Conservation (phyloP, 192 early-diverging fungal genomes). For the Jimgerdemannia flammicorona region DNA sequence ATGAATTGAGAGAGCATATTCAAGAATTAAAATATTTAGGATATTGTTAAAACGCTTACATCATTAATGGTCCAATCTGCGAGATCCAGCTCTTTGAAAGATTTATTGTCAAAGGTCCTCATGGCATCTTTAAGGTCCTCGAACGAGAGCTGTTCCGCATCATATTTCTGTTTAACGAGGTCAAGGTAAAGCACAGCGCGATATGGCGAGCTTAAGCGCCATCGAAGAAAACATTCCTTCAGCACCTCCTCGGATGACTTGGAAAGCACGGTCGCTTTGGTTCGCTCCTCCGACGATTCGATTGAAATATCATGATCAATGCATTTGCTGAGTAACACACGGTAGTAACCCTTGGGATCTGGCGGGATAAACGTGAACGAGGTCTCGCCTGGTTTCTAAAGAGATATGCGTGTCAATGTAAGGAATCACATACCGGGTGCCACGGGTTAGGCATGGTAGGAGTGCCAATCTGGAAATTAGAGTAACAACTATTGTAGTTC, state of each 20-base stretch:
- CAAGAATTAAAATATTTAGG: no score
- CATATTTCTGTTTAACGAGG: constrained; percentile 37
- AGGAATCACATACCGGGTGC: neutral
- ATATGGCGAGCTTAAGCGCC: constrained; percentile 57
- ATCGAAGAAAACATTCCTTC: constrained; percentile 64
- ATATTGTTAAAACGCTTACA: constrained; percentile 22
- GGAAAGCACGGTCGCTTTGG: constrained; percentile 41
- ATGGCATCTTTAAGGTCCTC: constrained; percentile 34
- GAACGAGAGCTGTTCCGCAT: constrained; percentile 27
- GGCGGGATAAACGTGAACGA: constrained; percentile 49
- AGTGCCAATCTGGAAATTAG: constrained; percentile 9
- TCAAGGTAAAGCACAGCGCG: constrained; percentile 49
- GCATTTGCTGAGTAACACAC: constrained; percentile 54
- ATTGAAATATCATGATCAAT: constrained; percentile 51
- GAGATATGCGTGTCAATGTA: constrained; percentile 10
- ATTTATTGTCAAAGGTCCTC: constrained; percentile 4
- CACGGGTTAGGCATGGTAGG: constrained; percentile 16
- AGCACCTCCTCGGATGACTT: constrained; percentile 52
- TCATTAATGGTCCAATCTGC: constrained; percentile 53
- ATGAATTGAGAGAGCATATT: no score
- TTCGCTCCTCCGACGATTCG: constrained; percentile 30
- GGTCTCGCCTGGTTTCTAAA: constrained; percentile 16
- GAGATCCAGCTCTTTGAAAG: constrained; percentile 43
- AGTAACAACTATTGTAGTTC: no score
- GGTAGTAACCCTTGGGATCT: constrained; percentile 58